Base-by-base conservation (phyloP, 164 flowering plant genomes). In the Chimonanthus salicifolius region DNA sequence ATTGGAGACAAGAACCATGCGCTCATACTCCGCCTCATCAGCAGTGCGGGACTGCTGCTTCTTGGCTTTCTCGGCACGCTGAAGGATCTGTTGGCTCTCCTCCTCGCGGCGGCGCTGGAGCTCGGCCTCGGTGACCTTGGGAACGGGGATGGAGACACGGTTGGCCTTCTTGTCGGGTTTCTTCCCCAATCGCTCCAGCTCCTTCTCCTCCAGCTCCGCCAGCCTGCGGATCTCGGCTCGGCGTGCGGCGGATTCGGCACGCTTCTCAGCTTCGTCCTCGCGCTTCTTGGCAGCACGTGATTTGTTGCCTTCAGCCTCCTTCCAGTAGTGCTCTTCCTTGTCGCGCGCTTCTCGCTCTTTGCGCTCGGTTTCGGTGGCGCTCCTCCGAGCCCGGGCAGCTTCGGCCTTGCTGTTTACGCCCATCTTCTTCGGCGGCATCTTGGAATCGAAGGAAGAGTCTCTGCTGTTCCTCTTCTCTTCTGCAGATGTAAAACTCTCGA, bases 401-500 rank as follows among this genome's bases (percentile, higher is more conserved):
- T 95, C 99, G 47, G 99, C 98, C 74, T 95, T 95, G 88, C 88
- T 90, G 88, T 95, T 95, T 47, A 82, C 85, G 16, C 97, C 94
- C 90, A 92, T 86, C 85, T 94, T 94, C 89, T 92, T 94, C 89
- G 98, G 98, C 97, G 87, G 88, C 80, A 71, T 77, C 63, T 16
- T 47, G 65, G 58, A 16, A 33, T 33, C 33, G 33, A 33, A 33
- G 33, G 33, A 33, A 33, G 33, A 21, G 33, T 33, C 33, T 33
- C 33, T 33, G 1, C 33, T 33, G 33, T 1, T 33, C 33, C 33
- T 33, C 33, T 33, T 33, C 33, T 33, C 33, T 33, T 33, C 33
- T 33, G 33, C 33, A 33, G 2, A 33, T 33, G 33, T 33, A 33
- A 33, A 33, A 33, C 33, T 33, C 0, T 33, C 0, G 33, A 33